Evolutionary conservation across 352 stramenopile genomes (phyloP), one percentile per base, ranked within the genome.

Genomic region (Globisporangium canariense): DNA sequence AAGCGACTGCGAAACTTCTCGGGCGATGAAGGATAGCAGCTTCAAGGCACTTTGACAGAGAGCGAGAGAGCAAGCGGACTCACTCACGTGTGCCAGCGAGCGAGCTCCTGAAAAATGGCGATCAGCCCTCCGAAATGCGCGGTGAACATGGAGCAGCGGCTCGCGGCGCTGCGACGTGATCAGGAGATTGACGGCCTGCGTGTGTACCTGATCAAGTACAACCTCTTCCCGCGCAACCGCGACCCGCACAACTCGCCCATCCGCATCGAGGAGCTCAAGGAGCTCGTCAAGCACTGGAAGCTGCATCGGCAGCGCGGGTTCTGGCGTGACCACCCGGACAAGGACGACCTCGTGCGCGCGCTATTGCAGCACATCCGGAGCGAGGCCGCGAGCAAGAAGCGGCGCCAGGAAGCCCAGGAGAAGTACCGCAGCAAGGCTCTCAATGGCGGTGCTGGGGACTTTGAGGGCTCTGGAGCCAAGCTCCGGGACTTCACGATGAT

Each of bases 241-340:
- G 87, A 93, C 69, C 85, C 85, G 2, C 72, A 93, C 58, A 96
- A 94, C 76, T 94, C 85, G 49, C 86, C 82, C 28, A 96, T 94
- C 69, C 82, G 83, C 46, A 69, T 93, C 25, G 89, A 97, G 50
- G 88, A 97, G 74, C 81, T 97, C 47, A 97, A 97, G 69, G 91
- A 97, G 64, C 76, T 97, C 10, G 89, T 96, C 14, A 93, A 96
- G 62, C 83, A 94, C 70, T 97, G 90, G 88, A 96, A 97, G 68
- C 76, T 97, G 4, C 90, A 97, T 57, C 82, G 79, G 7, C 85
- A 96, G 67, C 88, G 89, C 8, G 86, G 88, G 14, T 97, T 97
- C 65, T 96, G 88, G 90, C 88, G 88, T 25, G 88, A 95, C 64
- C 86, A 97, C 58, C 86, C 87, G 4, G 83, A 95, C 66, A 96